These are phyloP conservation scores for Trifolium repens DNA, from an alignment of 306 rosid genomes.

Conservation along the genomic window DNA sequence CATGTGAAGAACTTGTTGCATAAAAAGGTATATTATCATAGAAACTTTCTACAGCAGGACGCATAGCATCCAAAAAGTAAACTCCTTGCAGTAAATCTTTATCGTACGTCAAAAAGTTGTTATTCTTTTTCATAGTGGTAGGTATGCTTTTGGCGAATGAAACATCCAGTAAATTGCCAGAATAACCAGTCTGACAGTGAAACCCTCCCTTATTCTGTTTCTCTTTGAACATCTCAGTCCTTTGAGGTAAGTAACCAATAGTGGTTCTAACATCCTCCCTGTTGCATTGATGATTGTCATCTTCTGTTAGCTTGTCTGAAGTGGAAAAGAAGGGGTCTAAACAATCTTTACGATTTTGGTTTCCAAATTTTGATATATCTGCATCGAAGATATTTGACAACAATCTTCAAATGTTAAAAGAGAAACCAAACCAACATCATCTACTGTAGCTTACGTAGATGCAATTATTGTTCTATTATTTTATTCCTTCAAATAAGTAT, in stretches of 20 bases:
- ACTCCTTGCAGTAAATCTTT: conserved; percentile 45
- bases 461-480: conserved; percentile 13
- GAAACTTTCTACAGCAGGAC: conserved; percentile 44
- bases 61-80: conserved; percentile 46
- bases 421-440: conserved; percentile 43
- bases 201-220: conserved; percentile 46
- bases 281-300: conserved; percentile 47
- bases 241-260: conserved; percentile 36
- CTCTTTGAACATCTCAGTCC: conserved; percentile 47
- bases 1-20: conserved; percentile 50
- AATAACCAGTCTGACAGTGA: conserved; percentile 43
- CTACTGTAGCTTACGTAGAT: conserved; percentile 25
- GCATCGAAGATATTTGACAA: conserved; percentile 52
- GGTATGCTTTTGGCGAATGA: conserved; percentile 51
- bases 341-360: conserved; percentile 47
- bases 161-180: conserved; percentile 50
- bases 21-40: conserved; percentile 44
- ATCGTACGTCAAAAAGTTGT: conserved; percentile 43
- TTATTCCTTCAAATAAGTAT: not conserved
- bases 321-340: conserved; percentile 49
- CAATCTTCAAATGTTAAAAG: conserved; percentile 31
- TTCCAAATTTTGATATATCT: conserved; percentile 51
- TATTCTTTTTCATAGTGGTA: conserved; percentile 39
- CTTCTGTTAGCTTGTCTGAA: conserved; percentile 53
- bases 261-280: conserved; percentile 46